phyloP scores from a whole-genome alignment of 306 rosid genomes.

The Vigna nakashimae region DNA sequence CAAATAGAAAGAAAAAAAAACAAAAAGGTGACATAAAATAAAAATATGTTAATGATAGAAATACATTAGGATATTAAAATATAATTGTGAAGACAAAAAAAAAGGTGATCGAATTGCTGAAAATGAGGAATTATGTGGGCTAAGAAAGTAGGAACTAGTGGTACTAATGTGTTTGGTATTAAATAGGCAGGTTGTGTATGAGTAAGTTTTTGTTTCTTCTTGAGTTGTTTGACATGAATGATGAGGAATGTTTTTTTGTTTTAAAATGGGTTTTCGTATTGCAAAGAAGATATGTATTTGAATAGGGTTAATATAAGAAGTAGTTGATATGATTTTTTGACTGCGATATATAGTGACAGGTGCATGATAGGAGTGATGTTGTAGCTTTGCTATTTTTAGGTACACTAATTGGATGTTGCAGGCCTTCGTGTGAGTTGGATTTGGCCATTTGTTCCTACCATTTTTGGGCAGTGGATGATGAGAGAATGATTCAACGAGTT shows the following conservation, averaged over 20 bases:
- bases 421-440: background rate
- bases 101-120: too few relatives aligned
- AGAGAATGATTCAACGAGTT: conserved; percentile 31
- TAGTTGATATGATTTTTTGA: background rate
- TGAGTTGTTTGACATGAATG: conserved; percentile 6
- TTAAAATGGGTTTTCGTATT: background rate
- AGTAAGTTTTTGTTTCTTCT: background rate
- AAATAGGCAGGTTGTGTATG: too few relatives aligned
- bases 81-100: too few relatives aligned
- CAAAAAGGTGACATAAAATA: too few relatives aligned
- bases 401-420: conserved; percentile 5
- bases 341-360: background rate
- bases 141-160: too few relatives aligned
- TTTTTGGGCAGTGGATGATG: background rate
- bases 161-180: too few relatives aligned
- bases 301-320: background rate
- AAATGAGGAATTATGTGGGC: too few relatives aligned
- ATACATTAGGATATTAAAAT: too few relatives aligned
- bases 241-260: background rate
- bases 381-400: conserved; percentile 31
- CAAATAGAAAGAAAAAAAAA: too few relatives aligned
- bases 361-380: background rate
- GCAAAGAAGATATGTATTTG: background rate
- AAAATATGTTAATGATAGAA: too few relatives aligned
- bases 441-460: background rate